These are phyloP conservation scores for Oehlia diaphana DNA, from an alignment of 192 early-diverging fungal genomes.

Conservation along the genomic window DNA sequence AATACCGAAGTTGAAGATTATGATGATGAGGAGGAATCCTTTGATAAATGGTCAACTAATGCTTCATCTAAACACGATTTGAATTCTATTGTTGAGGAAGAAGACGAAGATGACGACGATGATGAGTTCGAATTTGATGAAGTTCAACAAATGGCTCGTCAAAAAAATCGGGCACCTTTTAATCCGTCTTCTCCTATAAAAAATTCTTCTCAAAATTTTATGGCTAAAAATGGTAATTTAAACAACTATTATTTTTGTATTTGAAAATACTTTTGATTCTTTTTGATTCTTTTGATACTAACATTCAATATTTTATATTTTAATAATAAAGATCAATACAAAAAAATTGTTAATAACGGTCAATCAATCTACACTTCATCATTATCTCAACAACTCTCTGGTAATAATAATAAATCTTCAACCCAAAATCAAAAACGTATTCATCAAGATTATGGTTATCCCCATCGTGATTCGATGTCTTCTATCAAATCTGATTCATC, in stretches of 20 bases:
- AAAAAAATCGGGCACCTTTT: background rate
- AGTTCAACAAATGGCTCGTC: background rate
- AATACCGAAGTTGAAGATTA: background rate
- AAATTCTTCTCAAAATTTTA: background rate
- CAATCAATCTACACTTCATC: background rate
- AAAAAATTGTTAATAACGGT: background rate
- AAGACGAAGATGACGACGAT: constrained; percentile 3
- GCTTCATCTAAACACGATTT: constrained; percentile 17
- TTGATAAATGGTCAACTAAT: background rate
- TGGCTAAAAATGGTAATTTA: no score
- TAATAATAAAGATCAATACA: background rate
- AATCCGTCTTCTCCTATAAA: background rate
- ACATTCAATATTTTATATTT: background rate
- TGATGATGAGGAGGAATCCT: background rate
- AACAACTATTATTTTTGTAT: background rate
- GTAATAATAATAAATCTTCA: background rate
- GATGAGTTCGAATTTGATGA: constrained; percentile 22
- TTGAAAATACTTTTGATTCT: background rate
- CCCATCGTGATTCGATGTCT: constrained; percentile 29
- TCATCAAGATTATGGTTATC: background rate
- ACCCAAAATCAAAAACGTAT: background rate
- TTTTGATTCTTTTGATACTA: background rate
- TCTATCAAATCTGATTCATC: constrained; percentile 14
- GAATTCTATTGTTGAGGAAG: constrained; percentile 20
- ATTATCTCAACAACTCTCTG: no score